Evolutionary conservation across 129 eudicot species (phyloP), one percentile per base, ranked within the genome.

Genomic region (Chrysanthemum makinoi): DNA sequence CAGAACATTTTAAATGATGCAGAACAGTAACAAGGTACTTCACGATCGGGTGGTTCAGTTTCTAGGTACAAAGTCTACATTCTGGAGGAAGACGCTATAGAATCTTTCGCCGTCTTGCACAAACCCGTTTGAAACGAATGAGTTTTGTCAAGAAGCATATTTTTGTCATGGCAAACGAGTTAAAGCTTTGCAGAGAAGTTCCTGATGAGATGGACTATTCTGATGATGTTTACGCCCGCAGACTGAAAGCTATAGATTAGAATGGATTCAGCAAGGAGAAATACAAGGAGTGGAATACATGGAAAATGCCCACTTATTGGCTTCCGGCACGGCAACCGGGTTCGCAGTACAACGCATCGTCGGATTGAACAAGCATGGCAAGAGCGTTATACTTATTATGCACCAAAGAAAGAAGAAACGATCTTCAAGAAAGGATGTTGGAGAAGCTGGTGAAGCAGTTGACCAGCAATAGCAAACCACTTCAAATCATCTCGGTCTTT

Each of bases 391-490:
- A 56, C 58, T 17, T 77, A 77, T 26, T 70, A 77, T 5, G 66
- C 76, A 6, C 71, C 52, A 15, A 71, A 53, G 26, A 64, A 46
- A 53, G 81, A 77, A 62, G 66, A 70, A 72, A 77, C 57, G 26
- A 71, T 77, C 35, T 77, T 62, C 54, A 77, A 72, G 67, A 77
- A 77, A 64, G 77, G 77, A 77, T 44, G 77, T 70, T 35, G 66
- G 66, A 70, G 68, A 77, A 71, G 66, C 66, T 71, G 77, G 52
- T 70, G 67, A 70, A 62, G 24, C 81, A 70, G 59, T 62, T 70
- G 57, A 50, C 66, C 11, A 63, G 72, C 69, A 64, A 70, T 33
- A 70, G 55, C 39, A 64, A 63, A 63, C 81, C 66, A 44, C 81
- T 70, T 54, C 72, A 71, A 70, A 70, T 79, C 46, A 60, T 83